These are phyloP conservation scores for Trifolium fragiferum DNA, from an alignment of 306 rosid species.

Conservation along the genomic window DNA sequence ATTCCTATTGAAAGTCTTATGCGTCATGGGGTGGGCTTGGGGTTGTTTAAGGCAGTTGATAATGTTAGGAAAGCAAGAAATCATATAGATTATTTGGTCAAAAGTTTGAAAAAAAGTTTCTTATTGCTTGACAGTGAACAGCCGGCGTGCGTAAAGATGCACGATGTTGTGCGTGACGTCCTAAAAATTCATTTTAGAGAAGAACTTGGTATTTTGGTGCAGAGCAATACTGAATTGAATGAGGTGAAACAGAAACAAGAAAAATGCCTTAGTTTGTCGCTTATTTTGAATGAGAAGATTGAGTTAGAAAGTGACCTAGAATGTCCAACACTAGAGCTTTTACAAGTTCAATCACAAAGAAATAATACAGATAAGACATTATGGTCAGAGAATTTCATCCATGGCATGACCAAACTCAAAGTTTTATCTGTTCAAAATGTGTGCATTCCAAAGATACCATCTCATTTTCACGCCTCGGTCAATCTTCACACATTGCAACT, in stretches of 20 bases:
- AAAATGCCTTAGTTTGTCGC: slow-evolving; percentile 1
- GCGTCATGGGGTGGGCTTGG: not conserved
- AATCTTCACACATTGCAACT: slow-evolving; percentile 23
- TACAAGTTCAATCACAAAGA: not conserved
- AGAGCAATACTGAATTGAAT: not conserved
- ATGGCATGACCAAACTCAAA: not conserved
- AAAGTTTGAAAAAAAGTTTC: not conserved
- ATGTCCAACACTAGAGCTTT: not conserved
- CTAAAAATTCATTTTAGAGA: not conserved
- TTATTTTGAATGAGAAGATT: not conserved
- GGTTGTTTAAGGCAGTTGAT: not conserved
- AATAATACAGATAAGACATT: not conserved
- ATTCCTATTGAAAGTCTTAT: not conserved
- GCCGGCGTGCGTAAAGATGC: not conserved
- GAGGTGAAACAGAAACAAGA: not conserved
- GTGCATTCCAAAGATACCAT: not conserved
- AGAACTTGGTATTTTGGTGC: not conserved
- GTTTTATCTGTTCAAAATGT: not conserved
- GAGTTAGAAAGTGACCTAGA: not conserved
- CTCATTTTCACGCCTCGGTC: slow-evolving; percentile 3
- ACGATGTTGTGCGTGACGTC: not conserved
- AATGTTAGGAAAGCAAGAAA: not conserved
- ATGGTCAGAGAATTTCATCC: not conserved
- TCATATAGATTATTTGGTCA: not conserved
- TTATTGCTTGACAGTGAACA: not conserved